A percentile compares a stretch with the other conserved stretches of the same genome.
Evolutionary conservation across 225 moss, liverwort and hornwort genomes (phyloP).

Genomic region (Neckera pumila): DNA sequence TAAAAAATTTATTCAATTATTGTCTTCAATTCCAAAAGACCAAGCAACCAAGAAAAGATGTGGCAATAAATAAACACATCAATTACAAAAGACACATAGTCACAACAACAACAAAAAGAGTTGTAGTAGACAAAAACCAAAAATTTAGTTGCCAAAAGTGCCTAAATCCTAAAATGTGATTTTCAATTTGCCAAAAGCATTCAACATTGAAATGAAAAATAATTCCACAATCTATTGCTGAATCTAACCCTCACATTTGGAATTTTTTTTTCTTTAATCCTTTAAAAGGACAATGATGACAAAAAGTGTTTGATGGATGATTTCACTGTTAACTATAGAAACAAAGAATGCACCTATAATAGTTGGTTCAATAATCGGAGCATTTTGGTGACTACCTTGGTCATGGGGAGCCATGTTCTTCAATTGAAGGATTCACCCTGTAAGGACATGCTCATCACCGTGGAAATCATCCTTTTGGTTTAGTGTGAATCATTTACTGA

Average conservation of each 20-base stretch:
- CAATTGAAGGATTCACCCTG: too few relatives aligned
- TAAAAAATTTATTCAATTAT: not conserved
- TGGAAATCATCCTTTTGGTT: too few relatives aligned
- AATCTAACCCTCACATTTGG: too few relatives aligned
- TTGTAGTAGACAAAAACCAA: not conserved
- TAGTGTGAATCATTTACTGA: too few relatives aligned
- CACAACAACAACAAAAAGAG: not conserved
- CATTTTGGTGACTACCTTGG: too few relatives aligned
- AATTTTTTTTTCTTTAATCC: too few relatives aligned
- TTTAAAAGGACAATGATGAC: too few relatives aligned
- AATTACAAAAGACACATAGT: not conserved
- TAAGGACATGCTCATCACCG: fast-evolving
- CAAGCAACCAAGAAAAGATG: not conserved
- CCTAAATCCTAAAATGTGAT: not conserved
- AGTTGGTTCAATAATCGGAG: too few relatives aligned
- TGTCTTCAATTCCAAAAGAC: not conserved
- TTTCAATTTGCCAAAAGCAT: not conserved
- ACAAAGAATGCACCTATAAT: too few relatives aligned
- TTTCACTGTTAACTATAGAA: too few relatives aligned
- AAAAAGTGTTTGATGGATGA: too few relatives aligned
- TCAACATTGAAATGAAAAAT: not conserved
- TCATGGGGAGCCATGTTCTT: too few relatives aligned
- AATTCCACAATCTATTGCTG: fast-evolving
- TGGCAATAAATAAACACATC: not conserved
- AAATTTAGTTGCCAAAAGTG: not conserved